These are phyloP conservation scores for Collariella sp. DNA, from an alignment of 495 filamentous ascomycete genomes.

Conservation along the genomic window DNA sequence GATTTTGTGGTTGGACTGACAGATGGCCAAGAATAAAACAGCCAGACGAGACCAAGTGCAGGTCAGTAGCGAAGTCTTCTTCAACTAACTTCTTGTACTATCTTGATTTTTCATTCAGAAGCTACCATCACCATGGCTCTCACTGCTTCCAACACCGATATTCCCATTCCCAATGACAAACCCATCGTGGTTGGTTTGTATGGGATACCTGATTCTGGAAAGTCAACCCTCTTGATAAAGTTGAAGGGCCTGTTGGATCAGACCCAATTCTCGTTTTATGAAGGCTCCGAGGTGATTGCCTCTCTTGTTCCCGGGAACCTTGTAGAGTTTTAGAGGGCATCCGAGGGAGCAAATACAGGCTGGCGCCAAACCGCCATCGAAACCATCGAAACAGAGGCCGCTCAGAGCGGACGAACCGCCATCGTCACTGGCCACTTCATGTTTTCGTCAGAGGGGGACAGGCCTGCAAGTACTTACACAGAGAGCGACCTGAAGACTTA, in stretches of 20 bases:
- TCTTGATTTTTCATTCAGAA: too few species aligned
- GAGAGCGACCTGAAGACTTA: constrained; percentile 41
- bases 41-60: too few species aligned
- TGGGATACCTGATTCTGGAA: constrained; percentile 54
- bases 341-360: constrained; percentile 31
- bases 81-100: too few species aligned
- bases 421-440: constrained; percentile 55
- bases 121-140: not conserved
- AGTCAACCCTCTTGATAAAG: constrained; percentile 41
- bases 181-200: constrained; percentile 51
- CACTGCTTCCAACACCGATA: not conserved
- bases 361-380: constrained; percentile 45
- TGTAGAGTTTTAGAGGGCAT: constrained; percentile 39
- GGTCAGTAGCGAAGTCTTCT: too few species aligned
- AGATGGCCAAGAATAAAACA: too few species aligned
- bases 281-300: constrained; percentile 47
- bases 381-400: constrained; percentile 36
- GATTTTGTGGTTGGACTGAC: too few species aligned
- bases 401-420: constrained; percentile 28
- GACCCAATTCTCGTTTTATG: constrained; percentile 41
- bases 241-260: constrained; percentile 34
- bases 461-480: constrained; percentile 35
- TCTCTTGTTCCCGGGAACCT: constrained; percentile 44
- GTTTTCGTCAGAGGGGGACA: constrained; percentile 46
- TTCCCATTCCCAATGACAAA: constrained; percentile 6